Base-by-base conservation (phyloP, 148 eudicot species). In the Cornus florida region DNA sequence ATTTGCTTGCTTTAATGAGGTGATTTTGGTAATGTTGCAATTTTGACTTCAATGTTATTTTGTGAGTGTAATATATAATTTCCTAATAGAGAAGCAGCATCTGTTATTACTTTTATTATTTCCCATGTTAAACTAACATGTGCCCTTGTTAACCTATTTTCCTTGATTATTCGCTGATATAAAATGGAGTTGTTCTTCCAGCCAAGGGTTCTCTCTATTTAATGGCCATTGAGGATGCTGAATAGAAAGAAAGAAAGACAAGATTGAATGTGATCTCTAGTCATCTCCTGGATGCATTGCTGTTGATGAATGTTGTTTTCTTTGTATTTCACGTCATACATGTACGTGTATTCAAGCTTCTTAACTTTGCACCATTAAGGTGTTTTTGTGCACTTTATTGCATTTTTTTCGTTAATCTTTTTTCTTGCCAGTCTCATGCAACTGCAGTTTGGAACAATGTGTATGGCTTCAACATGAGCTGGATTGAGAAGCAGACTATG, bases 201-300 rank as follows among this genome's bases (percentile, higher is more conserved):
- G 99, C 94, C 78, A 92, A 84, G 84, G 99, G 97, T 71, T 86
- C 97, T 46, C 93, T 96, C 19, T 84, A 87, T 87, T 80, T 96
- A 86, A 96, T 98, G 31, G 99, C 98, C 76, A 96, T 94, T 80
- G 99, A 96, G 82, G 99, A 96, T 84, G 95, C 99, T 28, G 94
- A 94, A 73, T 96, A 96, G 90, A 96, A 96, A 82, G 97, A 96
- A n/a, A n/a, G n/a, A n/a, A n/a, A 82, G 97, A 96, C 85, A 96
- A 94, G 84, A 94, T 96, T 87, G 97, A 96, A 82, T 96, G 98
- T 94, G 80, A 88, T 93, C 80, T 74, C 1, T 75, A 65, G 72
- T 68, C 28, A 20, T 13, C 66, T 69, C 48, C 19, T 66, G 22
- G n/a, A 67, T 20, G 50, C 62, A n/a, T 20, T 66, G 70, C 28